phyloP scores from a whole-genome alignment of 768 basidiomycete genomes.

The Mycena epipterygia region DNA sequence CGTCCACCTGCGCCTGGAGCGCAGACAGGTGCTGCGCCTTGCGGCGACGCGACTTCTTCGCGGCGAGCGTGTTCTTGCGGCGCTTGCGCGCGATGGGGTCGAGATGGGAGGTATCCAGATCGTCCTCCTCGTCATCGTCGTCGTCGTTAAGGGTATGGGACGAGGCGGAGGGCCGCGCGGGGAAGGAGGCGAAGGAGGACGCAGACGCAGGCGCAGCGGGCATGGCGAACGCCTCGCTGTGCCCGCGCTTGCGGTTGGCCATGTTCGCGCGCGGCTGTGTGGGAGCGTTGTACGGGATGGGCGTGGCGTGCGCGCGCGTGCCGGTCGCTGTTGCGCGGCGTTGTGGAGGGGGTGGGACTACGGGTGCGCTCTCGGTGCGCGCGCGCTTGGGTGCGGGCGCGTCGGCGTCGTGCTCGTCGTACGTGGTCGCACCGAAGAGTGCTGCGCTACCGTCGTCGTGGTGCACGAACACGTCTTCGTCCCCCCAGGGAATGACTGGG shows the following conservation, averaged over 20 bases:
- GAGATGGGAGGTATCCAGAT: conserved; percentile 42
- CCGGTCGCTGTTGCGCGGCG: conserved; percentile 43
- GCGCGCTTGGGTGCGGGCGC: conserved; percentile 23
- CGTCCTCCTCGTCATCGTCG: conserved; percentile 49
- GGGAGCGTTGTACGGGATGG: conserved; percentile 67
- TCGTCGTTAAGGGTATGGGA: too few relatives aligned
- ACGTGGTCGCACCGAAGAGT: conserved; percentile 24
- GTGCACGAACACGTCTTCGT: background rate
- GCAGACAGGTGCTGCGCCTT: background rate
- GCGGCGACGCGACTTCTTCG: conserved; percentile 39
- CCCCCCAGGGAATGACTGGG: conserved; percentile 25
- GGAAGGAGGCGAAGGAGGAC: too few relatives aligned
- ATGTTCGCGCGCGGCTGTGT: conserved; percentile 70
- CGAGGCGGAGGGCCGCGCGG: too few relatives aligned
- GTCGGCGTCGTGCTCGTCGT: background rate
- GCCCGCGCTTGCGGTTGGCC: conserved; percentile 57
- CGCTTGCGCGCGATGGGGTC: conserved; percentile 73
- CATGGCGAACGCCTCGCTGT: conserved; percentile 50
- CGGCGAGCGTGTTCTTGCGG: conserved; percentile 77
- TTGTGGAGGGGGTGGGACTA: conserved; percentile 24
- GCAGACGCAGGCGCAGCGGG: too few relatives aligned
- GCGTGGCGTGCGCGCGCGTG: conserved; percentile 67
- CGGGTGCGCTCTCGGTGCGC: conserved; percentile 20
- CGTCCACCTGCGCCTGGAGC: too few relatives aligned
- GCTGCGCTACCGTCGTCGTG: background rate